Percentiles rank a stretch among this genome's conserved stretches.
Evolutionary conservation across 2,329 filamentous ascomycete genomes (phyloP).

Genomic region (Diaporthe citrichinensis): DNA sequence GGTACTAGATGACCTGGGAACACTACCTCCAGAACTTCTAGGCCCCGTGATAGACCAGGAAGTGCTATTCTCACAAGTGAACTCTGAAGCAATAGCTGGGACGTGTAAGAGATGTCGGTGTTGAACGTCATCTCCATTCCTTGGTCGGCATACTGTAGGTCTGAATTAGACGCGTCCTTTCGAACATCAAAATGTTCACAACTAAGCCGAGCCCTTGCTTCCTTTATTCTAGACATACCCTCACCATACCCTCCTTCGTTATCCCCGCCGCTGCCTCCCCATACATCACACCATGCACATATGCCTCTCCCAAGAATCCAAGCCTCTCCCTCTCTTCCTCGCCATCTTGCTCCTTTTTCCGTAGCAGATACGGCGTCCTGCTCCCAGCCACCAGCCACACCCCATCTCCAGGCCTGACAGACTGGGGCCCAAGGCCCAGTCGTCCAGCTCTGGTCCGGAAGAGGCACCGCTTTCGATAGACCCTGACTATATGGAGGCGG

Average conservation of each 20-base stretch:
- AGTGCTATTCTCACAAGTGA: not conserved
- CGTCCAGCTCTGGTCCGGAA: conserved; percentile 28
- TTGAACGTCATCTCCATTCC: not conserved
- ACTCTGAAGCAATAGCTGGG: not conserved
- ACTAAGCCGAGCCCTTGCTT: not conserved
- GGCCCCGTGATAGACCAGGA: not conserved
- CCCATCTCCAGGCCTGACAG: conserved; percentile 24
- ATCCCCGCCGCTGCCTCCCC: not conserved
- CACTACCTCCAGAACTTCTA: not conserved
- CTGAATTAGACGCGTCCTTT: too few relatives aligned
- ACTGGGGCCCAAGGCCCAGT: conserved; percentile 26
- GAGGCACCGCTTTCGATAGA: conserved; percentile 33
- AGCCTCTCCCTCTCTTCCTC: not conserved
- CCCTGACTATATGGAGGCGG: conserved; percentile 12
- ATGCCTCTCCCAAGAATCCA: conserved; percentile 8
- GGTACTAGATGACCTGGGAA: not conserved
- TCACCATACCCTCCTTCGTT: not conserved
- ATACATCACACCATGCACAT: conserved; percentile 34
- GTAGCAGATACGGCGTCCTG: conserved; percentile 25
- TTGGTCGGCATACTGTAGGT: not conserved
- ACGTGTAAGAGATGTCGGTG: not conserved
- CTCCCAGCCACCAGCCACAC: conserved; percentile 22
- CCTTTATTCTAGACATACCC: conserved; percentile 17
- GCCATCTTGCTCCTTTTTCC: not conserved
- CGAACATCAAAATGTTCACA: not conserved